Evolutionary conservation across 768 basidiomycete genomes (phyloP).

Genomic region (Tulasnella calospora): DNA sequence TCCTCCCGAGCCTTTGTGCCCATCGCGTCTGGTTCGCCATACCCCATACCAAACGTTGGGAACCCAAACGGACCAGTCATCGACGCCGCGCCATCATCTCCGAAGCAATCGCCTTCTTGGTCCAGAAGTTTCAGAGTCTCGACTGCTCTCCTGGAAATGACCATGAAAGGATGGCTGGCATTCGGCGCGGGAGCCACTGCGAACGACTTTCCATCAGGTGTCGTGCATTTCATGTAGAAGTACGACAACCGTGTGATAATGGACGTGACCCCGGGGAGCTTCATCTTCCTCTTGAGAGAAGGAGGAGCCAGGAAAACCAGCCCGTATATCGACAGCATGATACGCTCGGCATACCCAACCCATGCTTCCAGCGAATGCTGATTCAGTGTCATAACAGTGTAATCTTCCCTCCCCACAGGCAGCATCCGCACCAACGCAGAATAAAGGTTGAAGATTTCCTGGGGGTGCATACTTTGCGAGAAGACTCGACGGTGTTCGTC

Average conservation of each 20-base stretch:
- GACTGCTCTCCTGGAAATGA: constrained; percentile 50
- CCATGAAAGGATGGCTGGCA: constrained; percentile 19
- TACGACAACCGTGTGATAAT: constrained; percentile 70
- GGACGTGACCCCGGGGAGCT: constrained; percentile 62
- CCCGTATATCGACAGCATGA: constrained; percentile 77
- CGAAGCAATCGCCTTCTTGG: constrained; percentile 68
- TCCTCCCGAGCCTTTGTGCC: constrained; percentile 61
- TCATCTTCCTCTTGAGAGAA: constrained; percentile 64
- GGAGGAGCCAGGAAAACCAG: constrained; percentile 79
- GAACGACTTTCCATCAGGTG: constrained; percentile 48
- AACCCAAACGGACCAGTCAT: constrained; percentile 4
- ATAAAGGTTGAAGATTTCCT: constrained; percentile 58
- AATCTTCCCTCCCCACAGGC: constrained; percentile 74
- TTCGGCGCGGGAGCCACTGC: constrained; percentile 39
- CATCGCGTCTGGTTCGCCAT: constrained; percentile 51
- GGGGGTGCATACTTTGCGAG: constrained; percentile 53
- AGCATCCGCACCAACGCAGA: constrained; percentile 72
- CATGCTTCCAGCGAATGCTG: constrained; percentile 55
- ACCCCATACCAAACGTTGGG: constrained; percentile 38
- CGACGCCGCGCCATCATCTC: constrained; percentile 58
- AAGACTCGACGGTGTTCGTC: constrained; percentile 78
- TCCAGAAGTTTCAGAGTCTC: constrained; percentile 78
- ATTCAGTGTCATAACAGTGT: constrained; percentile 46
- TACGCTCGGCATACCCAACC: constrained; percentile 74
- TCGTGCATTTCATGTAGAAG: constrained; percentile 52